Evolutionary conservation across 2,329 filamentous ascomycete species (phyloP).

Genomic region (Ceratocystis huliohia): DNA sequence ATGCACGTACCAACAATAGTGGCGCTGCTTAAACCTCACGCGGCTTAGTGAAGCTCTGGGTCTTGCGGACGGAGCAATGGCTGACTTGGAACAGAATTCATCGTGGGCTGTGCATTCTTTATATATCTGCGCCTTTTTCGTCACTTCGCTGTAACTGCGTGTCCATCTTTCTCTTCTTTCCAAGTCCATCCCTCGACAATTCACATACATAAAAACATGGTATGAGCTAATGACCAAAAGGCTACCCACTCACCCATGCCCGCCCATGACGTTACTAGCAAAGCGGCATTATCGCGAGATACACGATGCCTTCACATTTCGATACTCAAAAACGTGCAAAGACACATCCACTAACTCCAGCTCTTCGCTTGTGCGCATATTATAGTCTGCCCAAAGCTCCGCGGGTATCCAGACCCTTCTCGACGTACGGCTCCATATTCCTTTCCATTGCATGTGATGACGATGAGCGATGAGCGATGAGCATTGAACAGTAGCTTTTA

Average conservation of each 20-base stretch:
- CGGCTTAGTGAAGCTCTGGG: conserved; percentile 2
- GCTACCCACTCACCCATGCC: neutral
- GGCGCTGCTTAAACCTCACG: conserved; percentile 12
- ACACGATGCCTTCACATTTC: neutral
- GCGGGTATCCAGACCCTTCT: conserved; percentile 96
- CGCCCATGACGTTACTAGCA: neutral
- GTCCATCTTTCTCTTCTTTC: neutral
- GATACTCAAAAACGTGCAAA: neutral
- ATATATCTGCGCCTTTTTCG: neutral
- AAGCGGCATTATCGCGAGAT: conserved; percentile 3
- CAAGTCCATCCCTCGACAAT: neutral
- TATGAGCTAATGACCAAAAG: neutral
- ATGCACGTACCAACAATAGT: neutral
- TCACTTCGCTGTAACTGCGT: neutral
- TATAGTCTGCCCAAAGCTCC: conserved; percentile 92
- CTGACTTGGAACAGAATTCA: neutral
- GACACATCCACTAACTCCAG: neutral
- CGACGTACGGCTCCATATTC: conserved; percentile 54
- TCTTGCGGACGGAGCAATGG: neutral
- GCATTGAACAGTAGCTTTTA: neutral
- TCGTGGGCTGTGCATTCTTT: conserved; percentile 2
- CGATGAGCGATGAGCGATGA: neutral
- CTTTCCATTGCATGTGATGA: neutral
- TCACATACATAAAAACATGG: neutral
- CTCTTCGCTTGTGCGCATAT: neutral